These are phyloP conservation scores for Antarctomyces pellizariae DNA, from an alignment of 495 filamentous ascomycete genomes.

Conservation along the genomic window DNA sequence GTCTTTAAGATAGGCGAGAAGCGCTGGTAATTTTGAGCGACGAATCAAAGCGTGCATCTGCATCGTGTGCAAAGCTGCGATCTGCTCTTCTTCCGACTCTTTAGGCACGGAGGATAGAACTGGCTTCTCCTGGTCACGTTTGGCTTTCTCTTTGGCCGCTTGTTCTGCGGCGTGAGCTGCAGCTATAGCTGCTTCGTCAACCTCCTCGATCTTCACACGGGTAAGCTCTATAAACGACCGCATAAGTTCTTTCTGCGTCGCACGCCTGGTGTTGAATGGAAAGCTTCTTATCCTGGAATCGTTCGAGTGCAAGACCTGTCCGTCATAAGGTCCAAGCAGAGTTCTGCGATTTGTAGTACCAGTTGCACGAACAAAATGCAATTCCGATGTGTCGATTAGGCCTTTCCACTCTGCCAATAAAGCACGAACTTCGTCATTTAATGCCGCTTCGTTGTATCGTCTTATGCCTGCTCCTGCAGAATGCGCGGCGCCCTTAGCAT, in stretches of 20 bases:
- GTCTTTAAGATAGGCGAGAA: slow-evolving; percentile 59
- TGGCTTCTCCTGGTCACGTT: slow-evolving; percentile 18
- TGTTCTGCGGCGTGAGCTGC: slow-evolving; percentile 21
- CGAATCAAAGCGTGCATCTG: slow-evolving; percentile 76
- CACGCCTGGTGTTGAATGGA: slow-evolving; percentile 83
- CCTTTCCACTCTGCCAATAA: slow-evolving; percentile 61
- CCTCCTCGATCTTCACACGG: slow-evolving; percentile 54
- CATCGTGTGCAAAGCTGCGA: slow-evolving; percentile 51
- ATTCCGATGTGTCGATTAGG: slow-evolving; percentile 58
- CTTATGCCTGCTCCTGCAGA: slow-evolving; percentile 78
- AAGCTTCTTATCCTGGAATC: slow-evolving; percentile 74
- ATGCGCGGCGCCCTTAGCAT: slow-evolving; percentile 73
- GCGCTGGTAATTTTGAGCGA: slow-evolving; percentile 67
- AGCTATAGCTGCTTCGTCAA: slow-evolving; percentile 35
- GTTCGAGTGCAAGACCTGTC: slow-evolving; percentile 56
- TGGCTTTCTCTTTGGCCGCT: slow-evolving; percentile 15
- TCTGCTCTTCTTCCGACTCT: slow-evolving; percentile 58
- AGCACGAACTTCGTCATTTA: slow-evolving; percentile 60
- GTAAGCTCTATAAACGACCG: slow-evolving; percentile 82
- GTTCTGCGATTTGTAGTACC: slow-evolving; percentile 66
- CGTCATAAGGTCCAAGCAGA: slow-evolving; percentile 77
- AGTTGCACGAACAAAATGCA: slow-evolving; percentile 75
- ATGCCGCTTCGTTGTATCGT: slow-evolving; percentile 78
- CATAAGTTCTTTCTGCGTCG: slow-evolving; percentile 88
- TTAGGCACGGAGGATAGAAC: slow-evolving; percentile 25